phyloP scores from a whole-genome alignment of 1,284 basidiomycete genomes.

The Earliella scabrosa region DNA sequence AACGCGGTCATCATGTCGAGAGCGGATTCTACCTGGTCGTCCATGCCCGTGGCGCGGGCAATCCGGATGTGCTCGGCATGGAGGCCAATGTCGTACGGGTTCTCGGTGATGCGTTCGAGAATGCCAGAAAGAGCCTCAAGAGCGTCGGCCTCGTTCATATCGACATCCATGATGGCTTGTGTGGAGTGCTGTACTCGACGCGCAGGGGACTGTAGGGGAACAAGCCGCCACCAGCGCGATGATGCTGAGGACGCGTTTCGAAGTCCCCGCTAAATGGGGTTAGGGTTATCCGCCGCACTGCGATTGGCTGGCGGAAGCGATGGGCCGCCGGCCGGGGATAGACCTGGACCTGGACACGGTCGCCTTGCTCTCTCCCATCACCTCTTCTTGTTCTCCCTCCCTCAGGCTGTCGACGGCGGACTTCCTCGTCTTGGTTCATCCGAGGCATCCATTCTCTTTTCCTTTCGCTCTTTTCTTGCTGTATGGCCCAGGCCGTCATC shows the following conservation, averaged over 20 bases:
- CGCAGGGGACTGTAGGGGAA: not conserved
- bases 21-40: conserved; percentile 60
- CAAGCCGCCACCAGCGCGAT: not conserved
- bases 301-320: conserved; percentile 18
- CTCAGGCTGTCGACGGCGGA: conserved; percentile 21
- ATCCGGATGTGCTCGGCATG: conserved; percentile 70
- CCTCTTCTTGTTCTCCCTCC: conserved; percentile 18
- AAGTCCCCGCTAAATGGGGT: not conserved
- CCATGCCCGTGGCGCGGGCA: conserved; percentile 57
- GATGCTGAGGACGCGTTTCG: not conserved
- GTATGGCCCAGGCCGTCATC: conserved; percentile 36
- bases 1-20: conserved; percentile 68
- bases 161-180: conserved; percentile 14
- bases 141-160: conserved; percentile 41
- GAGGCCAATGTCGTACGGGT: conserved; percentile 61
- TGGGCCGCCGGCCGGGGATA: conserved; percentile 11
- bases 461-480: conserved; percentile 24
- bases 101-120: conserved; percentile 58
- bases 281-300: not conserved
- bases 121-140: conserved; percentile 65
- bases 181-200: not conserved
- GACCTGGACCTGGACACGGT: no score
- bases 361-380: conserved; percentile 18
- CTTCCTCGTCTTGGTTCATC: conserved; percentile 21
- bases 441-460: conserved; percentile 41